Base-by-base conservation (phyloP, 176 grass and related monocot genomes). In the Carex kokanica region DNA sequence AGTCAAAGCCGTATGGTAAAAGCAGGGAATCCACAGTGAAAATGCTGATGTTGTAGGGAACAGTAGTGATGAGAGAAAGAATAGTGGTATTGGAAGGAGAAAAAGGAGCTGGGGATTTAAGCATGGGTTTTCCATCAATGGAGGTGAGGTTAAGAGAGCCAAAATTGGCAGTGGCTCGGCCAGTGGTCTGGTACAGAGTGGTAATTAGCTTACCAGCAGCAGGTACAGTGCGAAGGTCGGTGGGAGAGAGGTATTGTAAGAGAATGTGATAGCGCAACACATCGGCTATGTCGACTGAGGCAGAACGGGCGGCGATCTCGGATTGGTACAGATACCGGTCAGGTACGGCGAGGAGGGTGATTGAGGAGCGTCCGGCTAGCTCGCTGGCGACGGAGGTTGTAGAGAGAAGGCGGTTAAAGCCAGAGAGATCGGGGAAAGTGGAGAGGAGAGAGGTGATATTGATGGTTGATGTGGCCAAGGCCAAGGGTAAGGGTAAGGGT, bases 161-260 rank as follows among this genome's bases (percentile, higher is more conserved):
- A 79, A 95, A 87, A 85, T 98, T 86, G 54, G 89, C 84, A 27
- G 91, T 75, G 29, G 95, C 95, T 25, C 95, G 93, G 15, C 95
- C 95, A 29, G 95, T 98, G 61, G 95, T 98, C 89, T 98, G 95
- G 83, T 90, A 98, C 15, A 98, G 91, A 85, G 95, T 98, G 18
- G 91, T 93, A n/a, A 98, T 87, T 54, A 95, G 89, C 91, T 91
- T 93, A 1, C 95, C 95, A 9, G 86, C 70, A 29, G 84, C 20
- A 17, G 95, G 77, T 59, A 98, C 49, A 74, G 70, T 82, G 29
- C 67, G 82, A 59, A 98, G 90, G 62, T 98, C 89, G 16, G 91
- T 52, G 12, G 90, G 91, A 66, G 92, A 91, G 66, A 98, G 95
- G 87, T 93, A 98, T 86, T 98, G 92, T 60, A 98, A 93, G 14